These are phyloP conservation scores for Penicillium nucicola DNA, from an alignment of 495 filamentous ascomycete genomes.

Conservation along the genomic window DNA sequence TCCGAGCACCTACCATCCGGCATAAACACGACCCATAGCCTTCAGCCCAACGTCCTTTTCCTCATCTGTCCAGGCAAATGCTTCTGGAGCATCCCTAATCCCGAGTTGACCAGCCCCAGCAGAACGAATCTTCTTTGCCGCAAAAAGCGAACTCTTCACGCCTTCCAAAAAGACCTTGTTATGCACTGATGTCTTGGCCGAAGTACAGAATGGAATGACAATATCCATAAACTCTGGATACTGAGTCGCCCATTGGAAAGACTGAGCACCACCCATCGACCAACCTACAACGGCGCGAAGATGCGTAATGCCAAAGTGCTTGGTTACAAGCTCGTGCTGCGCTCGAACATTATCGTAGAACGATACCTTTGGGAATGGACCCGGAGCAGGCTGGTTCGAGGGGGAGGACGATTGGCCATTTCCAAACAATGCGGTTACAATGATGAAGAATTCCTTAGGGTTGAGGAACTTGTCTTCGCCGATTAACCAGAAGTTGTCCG, in stretches of 20 bases:
- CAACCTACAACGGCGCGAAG: conserved; percentile 63
- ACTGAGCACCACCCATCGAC: conserved; percentile 69
- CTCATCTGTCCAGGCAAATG: conserved; percentile 51
- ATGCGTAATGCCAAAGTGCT: conserved; percentile 61
- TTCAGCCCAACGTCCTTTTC: conserved; percentile 62
- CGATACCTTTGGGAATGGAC: conserved; percentile 57
- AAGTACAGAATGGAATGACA: conserved; percentile 64
- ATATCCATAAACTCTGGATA: conserved; percentile 70
- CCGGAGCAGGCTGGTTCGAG: conserved; percentile 54
- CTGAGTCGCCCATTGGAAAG: conserved; percentile 68
- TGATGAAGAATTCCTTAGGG: conserved; percentile 64
- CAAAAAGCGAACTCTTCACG: conserved; percentile 63
- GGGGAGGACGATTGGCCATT: conserved; percentile 72
- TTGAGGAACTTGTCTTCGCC: conserved; percentile 59
- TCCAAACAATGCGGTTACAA: conserved; percentile 68
- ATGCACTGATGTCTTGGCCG: conserved; percentile 64
- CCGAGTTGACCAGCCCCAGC: conserved; percentile 43
- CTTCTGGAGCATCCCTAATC: conserved; percentile 28
- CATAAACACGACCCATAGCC: conserved; percentile 68
- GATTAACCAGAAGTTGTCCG: conserved; percentile 65
- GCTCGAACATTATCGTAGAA: conserved; percentile 71
- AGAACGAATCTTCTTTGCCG: conserved; percentile 54
- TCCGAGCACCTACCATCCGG: conserved; percentile 54
- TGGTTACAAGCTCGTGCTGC: conserved; percentile 61
- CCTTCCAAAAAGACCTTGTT: conserved; percentile 74